phyloP scores from a whole-genome alignment of 1,139 yeast species.

The Blastobotrys ciferrii region DNA sequence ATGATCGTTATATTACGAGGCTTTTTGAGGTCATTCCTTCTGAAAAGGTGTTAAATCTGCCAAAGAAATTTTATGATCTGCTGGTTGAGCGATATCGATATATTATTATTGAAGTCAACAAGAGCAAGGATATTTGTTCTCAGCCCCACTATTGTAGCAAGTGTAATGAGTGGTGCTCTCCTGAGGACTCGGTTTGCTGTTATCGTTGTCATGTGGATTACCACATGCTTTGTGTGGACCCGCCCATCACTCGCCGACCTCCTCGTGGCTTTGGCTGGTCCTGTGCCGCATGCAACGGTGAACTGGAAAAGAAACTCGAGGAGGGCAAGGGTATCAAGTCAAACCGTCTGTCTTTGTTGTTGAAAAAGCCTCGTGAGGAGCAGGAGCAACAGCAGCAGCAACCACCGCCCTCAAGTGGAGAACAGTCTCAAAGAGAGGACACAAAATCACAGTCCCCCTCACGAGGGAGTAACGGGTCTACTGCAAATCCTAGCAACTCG shows the following conservation, averaged over 20 bases:
- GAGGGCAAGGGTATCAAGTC: slow-evolving; percentile 27
- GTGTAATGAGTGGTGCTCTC: slow-evolving; percentile 83
- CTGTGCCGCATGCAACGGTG: slow-evolving; percentile 69
- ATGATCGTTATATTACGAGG: slow-evolving; percentile 81
- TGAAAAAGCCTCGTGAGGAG: slow-evolving; percentile 13
- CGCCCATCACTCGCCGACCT: slow-evolving; percentile 78
- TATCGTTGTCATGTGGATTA: slow-evolving; percentile 69
- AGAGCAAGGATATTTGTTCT: slow-evolving; percentile 60
- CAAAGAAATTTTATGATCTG: slow-evolving; percentile 60
- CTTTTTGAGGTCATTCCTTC: slow-evolving; percentile 78
- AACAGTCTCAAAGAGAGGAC: slow-evolving; percentile 9
- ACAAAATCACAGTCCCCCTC: not conserved
- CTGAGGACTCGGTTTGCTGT: slow-evolving; percentile 75
- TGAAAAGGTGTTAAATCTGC: slow-evolving; percentile 51
- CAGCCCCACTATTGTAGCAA: slow-evolving; percentile 69
- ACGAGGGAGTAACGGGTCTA: not conserved
- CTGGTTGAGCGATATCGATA: slow-evolving; percentile 67
- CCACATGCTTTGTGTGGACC: slow-evolving; percentile 84
- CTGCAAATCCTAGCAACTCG: not conserved
- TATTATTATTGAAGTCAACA: slow-evolving; percentile 72
- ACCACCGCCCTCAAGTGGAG: slow-evolving; percentile 15
- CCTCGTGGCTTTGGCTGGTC: slow-evolving; percentile 91
- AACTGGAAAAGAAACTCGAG: slow-evolving; percentile 26
- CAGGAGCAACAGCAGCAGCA: slow-evolving; percentile 4
- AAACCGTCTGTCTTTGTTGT: slow-evolving; percentile 14